Conservation (phyloP, 139 green algal species). For the Chlamydomonas sp. region DNA sequence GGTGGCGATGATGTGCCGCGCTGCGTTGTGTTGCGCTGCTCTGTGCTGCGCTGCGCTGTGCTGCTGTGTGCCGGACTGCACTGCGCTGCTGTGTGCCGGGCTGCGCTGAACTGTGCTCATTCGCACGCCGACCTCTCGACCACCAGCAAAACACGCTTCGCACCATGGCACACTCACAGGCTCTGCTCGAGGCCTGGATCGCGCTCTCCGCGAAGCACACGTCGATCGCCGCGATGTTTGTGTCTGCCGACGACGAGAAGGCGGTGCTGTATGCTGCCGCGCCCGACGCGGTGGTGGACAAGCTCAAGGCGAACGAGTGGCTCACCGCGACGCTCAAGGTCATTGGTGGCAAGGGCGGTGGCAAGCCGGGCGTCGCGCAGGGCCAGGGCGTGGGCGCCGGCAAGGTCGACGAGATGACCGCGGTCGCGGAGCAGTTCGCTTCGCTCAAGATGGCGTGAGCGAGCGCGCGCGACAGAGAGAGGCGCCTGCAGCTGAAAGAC, state of each 20-base stretch:
- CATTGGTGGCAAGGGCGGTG: slow-evolving; percentile 89
- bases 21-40: too few species aligned
- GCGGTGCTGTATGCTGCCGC: slow-evolving; percentile 56
- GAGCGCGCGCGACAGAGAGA: too few species aligned
- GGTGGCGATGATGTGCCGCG: too few species aligned
- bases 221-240: slow-evolving; percentile 43
- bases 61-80: too few species aligned
- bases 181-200: slow-evolving; percentile 43
- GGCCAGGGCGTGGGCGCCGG: slow-evolving; percentile 60
- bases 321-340: slow-evolving; percentile 45
- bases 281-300: slow-evolving; percentile 45
- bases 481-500: too few species aligned
- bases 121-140: too few species aligned
- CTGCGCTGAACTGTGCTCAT: too few species aligned
- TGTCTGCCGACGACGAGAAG: slow-evolving; percentile 54
- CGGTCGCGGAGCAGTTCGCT: slow-evolving; percentile 43
- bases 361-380: slow-evolving; percentile 72
- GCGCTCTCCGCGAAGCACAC: slow-evolving; percentile 44
- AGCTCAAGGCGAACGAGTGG: slow-evolving; percentile 75
- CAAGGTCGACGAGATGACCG: slow-evolving; percentile 32
- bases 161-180: too few species aligned
- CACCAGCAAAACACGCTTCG: too few species aligned
- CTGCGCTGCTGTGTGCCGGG: too few species aligned
- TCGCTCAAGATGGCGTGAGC: too few species aligned
- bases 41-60: too few species aligned